Evolutionary conservation across 768 basidiomycete species (phyloP), one percentile per base, ranked within the genome.

Genomic region (Kwoniella heveanensis): DNA sequence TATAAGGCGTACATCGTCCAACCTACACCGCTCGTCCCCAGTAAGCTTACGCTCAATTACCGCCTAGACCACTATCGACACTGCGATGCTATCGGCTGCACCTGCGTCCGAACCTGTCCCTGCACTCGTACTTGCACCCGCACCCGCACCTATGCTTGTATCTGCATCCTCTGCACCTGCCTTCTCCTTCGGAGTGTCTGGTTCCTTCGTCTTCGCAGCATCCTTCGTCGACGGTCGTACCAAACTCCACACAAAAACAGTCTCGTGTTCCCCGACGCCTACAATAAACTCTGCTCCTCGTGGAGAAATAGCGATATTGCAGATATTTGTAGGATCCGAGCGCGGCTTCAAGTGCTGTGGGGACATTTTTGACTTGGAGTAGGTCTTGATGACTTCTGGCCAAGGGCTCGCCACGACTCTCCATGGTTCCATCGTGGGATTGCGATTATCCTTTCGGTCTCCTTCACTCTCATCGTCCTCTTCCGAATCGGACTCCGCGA

Each of bases 251-350:
- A 67, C 61, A 54, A 63, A 54, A 12, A 62, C 50, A 22, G 55
- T 52, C 56, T 27, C 21, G 8, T 57, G 29, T 30, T 54, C 53
- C 13, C 62, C 66, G 8, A 60, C 66, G 22, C 57, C 66, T 2
- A 67, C 56, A 15, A 67, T 52, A 48, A 65, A 68, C 37, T 67
- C 46, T 8, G 57, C 66, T 9, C 66, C 66, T 46, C 66, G 60
- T 15, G 66, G 66, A n/a, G 62, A 64, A 29, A 67, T 57, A 5
- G 62, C 51, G 2, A 60, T 51, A 52, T 60, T 49, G 13, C 32
- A 37, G n/a, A 64, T 15, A 29, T 50, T 54, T 7, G 54, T 44
- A 6, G 10, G 7, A 24, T 13, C 24, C 1, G 24, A n/a, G 21
- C 12, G 27, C 10, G 49, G 21, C n/a, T 32, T 39, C 37, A 9